Base-by-base conservation (phyloP, 257 asterid species). In the Lithospermum erythrorhizon region DNA sequence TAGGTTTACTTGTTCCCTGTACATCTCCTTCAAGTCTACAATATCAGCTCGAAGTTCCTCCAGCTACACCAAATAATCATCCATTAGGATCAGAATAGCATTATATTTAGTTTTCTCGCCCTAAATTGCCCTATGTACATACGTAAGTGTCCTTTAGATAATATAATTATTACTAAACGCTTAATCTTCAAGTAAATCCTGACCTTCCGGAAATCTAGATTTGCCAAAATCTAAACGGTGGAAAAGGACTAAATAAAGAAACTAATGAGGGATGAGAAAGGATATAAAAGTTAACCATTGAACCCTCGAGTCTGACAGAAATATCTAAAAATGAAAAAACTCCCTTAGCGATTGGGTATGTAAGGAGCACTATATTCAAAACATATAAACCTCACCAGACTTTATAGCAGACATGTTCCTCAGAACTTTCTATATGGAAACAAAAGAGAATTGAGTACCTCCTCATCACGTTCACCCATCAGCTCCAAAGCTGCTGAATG, bases 381-480 rank as follows among this genome's bases (percentile, higher is more conserved):
- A 32, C 41, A 32, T 32, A 32, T 5, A 32, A 9, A 51, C 20
- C 19, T 20, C 55, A 18, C 21, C 55, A 51, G 2, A 18, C 21
- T n/a, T 51, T 51, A 7, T 16, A n/a, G 22, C 22, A 49, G 32
- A 37, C 67, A 35, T 41, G 6, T 45, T 64, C 61, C 56, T 21
- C 9, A 41, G 65, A 52, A n/a, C 21, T n/a, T 22, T n/a, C 57
- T 53, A 51, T 25, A 32, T 35, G 57, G 58, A 37, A 57, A 32
- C 58, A 53, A 23, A 49, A 24, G 22, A 25, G 59, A 41, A 47
- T 21, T 61, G 18, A 21, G 52, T 86, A 93, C 98, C 97, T 93
- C 97, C 69, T 93, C 98, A 76, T 93, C 98, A 22, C 96, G 95
- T 81, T 93, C 98, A 35, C 97, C 98, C 98, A 93, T 93, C 81